Evolutionary conservation across 768 basidiomycete species (phyloP), one percentile per base, ranked within the genome.

Genomic region (Leccinum disarticulatum): DNA sequence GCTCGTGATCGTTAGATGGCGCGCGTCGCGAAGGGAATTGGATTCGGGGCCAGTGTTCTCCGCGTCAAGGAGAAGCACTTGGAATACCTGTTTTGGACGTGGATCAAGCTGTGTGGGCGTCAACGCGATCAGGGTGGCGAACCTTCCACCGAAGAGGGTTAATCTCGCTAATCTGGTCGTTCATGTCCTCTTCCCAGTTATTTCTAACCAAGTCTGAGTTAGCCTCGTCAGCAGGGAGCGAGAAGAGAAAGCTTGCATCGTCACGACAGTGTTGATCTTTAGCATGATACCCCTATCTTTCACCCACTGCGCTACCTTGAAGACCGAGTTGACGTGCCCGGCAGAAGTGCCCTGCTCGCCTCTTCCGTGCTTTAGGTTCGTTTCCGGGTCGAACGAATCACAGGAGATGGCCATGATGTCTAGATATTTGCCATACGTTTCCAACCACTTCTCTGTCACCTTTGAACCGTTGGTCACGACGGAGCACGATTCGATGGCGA

Each of bases 401-500:
- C 76, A 75, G 10, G 75, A 75, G 13, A 77, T 74, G 11, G 76
- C 73, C 66, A 77, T 74, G 47, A 75, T 54, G 47, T 76, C 74
- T 49, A 77, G 65, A 56, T 73, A 77, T 48, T 68, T 27, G 0
- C 77, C 74, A 43, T 75, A 77, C 25, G 57, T 68, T 14, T 73
- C 70, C 28, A 77, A 53, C 75, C 77, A 77, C 50, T 63, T 68
- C 58, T 76, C 70, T 0, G 73, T 75, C 41, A 77, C 75, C 48
- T 66, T 74, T 9, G 73, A 74, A 0, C 70, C 76, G 58, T 73
- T 73, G 68, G 47, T 66, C 6, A 72, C 63, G 38, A 72, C 52
- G 22, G 69, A 63, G 35, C 68, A 72, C 6, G 74, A 73, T 52
- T 72, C 70, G 36, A 77, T 57, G 7, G 43, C 3, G 9, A 74